Base-by-base conservation (phyloP, 2,329 filamentous ascomycete species). In the Fusarium newnesense region DNA sequence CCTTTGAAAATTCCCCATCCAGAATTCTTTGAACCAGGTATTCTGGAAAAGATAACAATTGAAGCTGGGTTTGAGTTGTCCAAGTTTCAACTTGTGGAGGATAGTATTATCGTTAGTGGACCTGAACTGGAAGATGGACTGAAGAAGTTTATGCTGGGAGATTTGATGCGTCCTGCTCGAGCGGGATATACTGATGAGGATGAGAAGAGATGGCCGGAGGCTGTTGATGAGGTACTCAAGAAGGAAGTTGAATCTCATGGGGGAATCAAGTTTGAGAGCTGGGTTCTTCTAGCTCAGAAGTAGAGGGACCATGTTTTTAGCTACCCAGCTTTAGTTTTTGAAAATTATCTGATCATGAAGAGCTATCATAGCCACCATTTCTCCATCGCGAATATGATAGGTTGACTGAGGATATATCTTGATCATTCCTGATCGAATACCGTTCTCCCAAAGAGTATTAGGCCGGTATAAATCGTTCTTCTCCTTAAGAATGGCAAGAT, bases 221-320 rank as follows among this genome's bases (percentile, higher is more conserved):
- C 72, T 16, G 58, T 79, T 28, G 71, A 69, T 2, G 30, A 74
- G 39, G 77, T 67, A 3, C 50, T 79, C 4, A 44, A 69, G 46
- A 64, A 57, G 13, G 75, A 77, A 49, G 49, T 73, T 26, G 72
- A 70, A 32, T 46, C 24, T 21, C 37, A 69, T 57, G 78, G 76
- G 0, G 78, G 78, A 2, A 46, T 79, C 26, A 63, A 58, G 19
- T 78, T 77, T 42, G 68, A 78, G 21, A 56, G 65, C 9, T 79
- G 70, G 68, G 66, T 77, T n/a, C 67, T 79, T 8, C 54, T 79
- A 19, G 77, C 75, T 42, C 69, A 26, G 18, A 79, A 77, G 62
- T 75, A 60, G 30, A 12, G 15, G 13, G 2, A 18, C 5, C 2
- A 7, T 9, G 30, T 1, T 15, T 26, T 11, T 19, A 21, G 30